These are phyloP conservation scores for Moesziomyces sp. DNA, from an alignment of 1,284 basidiomycete species.

Conservation along the genomic window DNA sequence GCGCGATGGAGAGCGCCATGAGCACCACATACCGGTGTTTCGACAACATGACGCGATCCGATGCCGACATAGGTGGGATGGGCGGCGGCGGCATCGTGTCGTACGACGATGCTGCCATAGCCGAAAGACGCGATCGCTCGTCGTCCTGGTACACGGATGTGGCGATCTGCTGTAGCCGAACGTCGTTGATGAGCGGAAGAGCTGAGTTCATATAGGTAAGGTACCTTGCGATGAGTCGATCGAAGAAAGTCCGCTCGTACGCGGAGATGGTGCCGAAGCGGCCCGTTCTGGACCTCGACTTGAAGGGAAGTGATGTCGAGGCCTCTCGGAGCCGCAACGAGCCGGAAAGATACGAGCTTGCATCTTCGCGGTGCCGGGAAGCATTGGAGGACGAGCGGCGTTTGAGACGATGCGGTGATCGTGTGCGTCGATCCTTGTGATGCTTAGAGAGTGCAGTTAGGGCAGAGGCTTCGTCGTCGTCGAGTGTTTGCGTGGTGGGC, in stretches of 20 bases:
- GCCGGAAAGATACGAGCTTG: constrained; percentile 13
- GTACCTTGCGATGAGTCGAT: constrained; percentile 38
- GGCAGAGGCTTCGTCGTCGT: constrained; percentile 39
- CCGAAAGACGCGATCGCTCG: constrained; percentile 12
- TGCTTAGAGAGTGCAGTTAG: constrained; percentile 32
- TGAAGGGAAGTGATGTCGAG: constrained; percentile 7
- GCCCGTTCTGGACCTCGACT: constrained; percentile 22
- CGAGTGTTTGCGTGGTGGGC: constrained; percentile 24
- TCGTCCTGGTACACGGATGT: constrained; percentile 33
- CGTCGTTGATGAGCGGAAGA: constrained; percentile 37
- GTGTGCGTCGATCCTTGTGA: constrained; percentile 20
- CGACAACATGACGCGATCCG: constrained; percentile 23
- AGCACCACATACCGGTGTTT: constrained; percentile 32
- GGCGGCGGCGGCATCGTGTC: constrained; percentile 39
- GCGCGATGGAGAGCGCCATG: constrained; percentile 38
- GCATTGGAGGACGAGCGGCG: constrained; percentile 40
- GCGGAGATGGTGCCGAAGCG: constrained; percentile 25
- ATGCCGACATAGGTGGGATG: constrained; percentile 9
- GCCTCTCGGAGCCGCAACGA: constrained; percentile 14
- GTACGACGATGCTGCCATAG: constrained; percentile 9
- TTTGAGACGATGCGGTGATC: constrained; percentile 28
- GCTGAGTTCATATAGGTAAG: constrained; percentile 47
- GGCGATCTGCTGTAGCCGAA: constrained; percentile 31
- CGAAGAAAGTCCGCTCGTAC: constrained; percentile 40
- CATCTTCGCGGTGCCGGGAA: constrained; percentile 26